Conservation (phyloP, 1,284 basidiomycete genomes). For the Agaricales sp. region DNA sequence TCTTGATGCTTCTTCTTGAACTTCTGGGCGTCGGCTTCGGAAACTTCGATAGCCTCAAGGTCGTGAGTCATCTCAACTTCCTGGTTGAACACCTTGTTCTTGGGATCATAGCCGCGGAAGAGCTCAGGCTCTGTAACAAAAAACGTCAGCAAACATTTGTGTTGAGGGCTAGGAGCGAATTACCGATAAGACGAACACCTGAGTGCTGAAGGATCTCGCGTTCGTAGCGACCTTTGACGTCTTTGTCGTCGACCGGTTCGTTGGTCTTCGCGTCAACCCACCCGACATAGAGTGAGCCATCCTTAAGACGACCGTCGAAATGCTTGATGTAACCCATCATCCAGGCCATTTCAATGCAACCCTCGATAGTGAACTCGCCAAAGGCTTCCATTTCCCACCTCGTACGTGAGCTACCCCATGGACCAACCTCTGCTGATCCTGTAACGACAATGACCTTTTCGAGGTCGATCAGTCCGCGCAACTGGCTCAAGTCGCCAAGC, state of each 20-base stretch:
- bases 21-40: slow-evolving; percentile 84
- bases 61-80: slow-evolving; percentile 97
- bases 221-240: slow-evolving; percentile 89
- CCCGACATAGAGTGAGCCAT: slow-evolving; percentile 87
- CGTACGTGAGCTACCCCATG: slow-evolving; percentile 97
- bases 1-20: slow-evolving; percentile 97
- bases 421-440: slow-evolving; percentile 97
- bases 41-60: slow-evolving; percentile 91
- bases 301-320: slow-evolving; percentile 93
- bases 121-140: slow-evolving; percentile 88
- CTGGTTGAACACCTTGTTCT: slow-evolving; percentile 95
- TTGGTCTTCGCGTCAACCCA: slow-evolving; percentile 96
- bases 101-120: slow-evolving; percentile 95
- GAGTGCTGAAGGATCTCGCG: slow-evolving; percentile 88
- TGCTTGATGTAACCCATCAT: slow-evolving; percentile 99
- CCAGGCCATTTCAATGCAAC: slow-evolving; percentile 99
- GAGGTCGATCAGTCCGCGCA: slow-evolving; percentile 85
- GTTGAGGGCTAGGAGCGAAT: slow-evolving; percentile 14
- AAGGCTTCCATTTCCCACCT: slow-evolving; percentile 98
- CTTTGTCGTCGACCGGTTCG: slow-evolving; percentile 98
- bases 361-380: slow-evolving; percentile 92
- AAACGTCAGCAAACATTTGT: slow-evolving; percentile 10
- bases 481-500: slow-evolving; percentile 63
- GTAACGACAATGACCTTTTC: slow-evolving; percentile 95
- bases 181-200: slow-evolving; percentile 93